Conservation (phyloP, 176 grass and related monocot species). For the Oryza meridionalis region DNA sequence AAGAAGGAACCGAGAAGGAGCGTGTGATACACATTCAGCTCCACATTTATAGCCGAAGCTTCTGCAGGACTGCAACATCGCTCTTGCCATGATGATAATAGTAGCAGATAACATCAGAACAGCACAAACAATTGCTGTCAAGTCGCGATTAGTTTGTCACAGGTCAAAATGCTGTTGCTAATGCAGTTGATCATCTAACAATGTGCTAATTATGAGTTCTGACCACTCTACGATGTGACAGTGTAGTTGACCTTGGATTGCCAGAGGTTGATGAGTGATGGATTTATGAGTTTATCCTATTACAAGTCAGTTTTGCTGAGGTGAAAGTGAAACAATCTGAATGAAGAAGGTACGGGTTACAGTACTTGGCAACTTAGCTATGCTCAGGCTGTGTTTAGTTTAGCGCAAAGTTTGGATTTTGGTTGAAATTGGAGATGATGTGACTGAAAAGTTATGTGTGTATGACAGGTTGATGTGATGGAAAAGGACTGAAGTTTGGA, state of each 20-base stretch:
- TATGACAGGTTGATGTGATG: too few species aligned
- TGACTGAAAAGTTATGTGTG: too few species aligned
- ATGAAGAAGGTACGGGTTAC: neutral
- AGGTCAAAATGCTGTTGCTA: neutral
- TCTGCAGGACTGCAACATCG: neutral
- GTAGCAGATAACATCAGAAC: neutral
- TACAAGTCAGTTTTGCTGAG: too few species aligned
- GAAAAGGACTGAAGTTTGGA: too few species aligned
- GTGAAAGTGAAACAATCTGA: too few species aligned
- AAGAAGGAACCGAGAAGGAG: slow-evolving; percentile 1
- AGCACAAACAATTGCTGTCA: neutral
- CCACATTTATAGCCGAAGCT: neutral
- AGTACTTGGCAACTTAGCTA: neutral
- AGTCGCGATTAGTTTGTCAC: neutral
- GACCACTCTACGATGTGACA: neutral
- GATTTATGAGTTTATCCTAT: too few species aligned
- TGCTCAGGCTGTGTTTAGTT: too few species aligned
- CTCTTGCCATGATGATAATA: neutral
- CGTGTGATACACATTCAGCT: slow-evolving; percentile 12
- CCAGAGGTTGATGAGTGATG: neutral
- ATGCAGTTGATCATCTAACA: neutral
- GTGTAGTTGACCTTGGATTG: neutral
- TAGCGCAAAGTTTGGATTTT: too few species aligned
- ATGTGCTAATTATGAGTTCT: neutral
- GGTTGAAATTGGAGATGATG: too few species aligned